phyloP scores from a whole-genome alignment of 2,329 filamentous ascomycete genomes.

The Chaetothyriales sp. region DNA sequence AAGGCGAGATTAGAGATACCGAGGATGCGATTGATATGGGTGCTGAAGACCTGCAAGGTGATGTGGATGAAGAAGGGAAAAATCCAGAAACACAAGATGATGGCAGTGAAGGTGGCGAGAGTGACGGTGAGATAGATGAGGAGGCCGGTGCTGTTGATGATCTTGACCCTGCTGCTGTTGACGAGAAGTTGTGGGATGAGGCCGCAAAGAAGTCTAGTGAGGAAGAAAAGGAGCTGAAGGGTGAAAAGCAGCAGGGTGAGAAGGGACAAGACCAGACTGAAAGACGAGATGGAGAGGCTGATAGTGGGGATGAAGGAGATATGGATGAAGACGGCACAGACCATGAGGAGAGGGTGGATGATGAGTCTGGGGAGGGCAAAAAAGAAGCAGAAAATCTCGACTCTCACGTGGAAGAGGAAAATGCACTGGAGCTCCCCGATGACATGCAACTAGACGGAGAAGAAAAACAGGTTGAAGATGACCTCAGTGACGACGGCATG shows the following conservation, averaged over 20 bases:
- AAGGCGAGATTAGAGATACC: conserved; percentile 30
- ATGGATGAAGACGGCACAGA: conserved; percentile 46
- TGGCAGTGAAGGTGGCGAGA: conserved; percentile 46
- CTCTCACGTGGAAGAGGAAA: conserved; percentile 65
- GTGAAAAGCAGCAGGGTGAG: conserved; percentile 46
- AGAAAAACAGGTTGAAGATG: conserved; percentile 36
- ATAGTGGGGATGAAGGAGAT: conserved; percentile 27
- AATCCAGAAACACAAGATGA: conserved; percentile 41
- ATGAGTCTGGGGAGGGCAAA: conserved; percentile 41
- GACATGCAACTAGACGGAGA: conserved; percentile 71
- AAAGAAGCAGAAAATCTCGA: conserved; percentile 52
- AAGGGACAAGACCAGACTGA: conserved; percentile 43
- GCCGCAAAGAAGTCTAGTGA: conserved; percentile 41
- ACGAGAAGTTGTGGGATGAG: conserved; percentile 99
- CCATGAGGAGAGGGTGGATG: conserved; percentile 33
- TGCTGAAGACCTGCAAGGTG: conserved; percentile 77
- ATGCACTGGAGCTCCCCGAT: conserved; percentile 70
- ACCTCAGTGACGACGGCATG: conserved; percentile 38
- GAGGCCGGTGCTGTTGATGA: conserved; percentile 85
- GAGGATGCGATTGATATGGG: conserved; percentile 43
- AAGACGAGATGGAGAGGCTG: conserved; percentile 35
- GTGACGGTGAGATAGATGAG: conserved; percentile 63
- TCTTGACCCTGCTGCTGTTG: conserved; percentile 72
- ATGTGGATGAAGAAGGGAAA: conserved; percentile 48
- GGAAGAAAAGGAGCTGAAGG: conserved; percentile 55